Evolutionary conservation across 345 rosid species (phyloP).

Genomic region (Lagerstroemia speciosa): DNA sequence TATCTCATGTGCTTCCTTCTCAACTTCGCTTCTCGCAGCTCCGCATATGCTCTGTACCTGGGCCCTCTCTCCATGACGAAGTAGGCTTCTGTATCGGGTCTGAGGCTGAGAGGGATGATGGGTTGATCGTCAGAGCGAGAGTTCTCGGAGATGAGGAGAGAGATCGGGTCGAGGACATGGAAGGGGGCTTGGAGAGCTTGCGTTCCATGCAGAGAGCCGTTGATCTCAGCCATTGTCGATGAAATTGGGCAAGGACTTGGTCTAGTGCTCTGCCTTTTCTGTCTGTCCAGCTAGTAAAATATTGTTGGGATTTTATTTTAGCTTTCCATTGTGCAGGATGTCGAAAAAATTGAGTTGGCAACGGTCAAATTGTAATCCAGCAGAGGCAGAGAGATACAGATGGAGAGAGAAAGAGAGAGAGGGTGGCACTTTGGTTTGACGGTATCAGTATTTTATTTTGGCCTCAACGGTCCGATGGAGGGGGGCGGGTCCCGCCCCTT

Average conservation of each 20-base stretch:
- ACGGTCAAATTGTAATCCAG: neutral
- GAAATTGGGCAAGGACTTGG: neutral
- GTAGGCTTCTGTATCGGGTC: slow-evolving; percentile 22
- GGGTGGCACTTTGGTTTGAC: neutral
- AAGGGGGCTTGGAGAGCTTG: neutral
- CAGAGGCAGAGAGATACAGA: neutral
- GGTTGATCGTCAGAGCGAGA: slow-evolving; percentile 26
- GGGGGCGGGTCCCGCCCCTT: neutral
- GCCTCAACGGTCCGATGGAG: slow-evolving; percentile 3
- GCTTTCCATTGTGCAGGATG: neutral
- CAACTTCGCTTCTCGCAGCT: slow-evolving; percentile 56
- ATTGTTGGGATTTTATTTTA: no score
- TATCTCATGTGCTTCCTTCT: slow-evolving; percentile 23
- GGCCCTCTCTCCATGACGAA: slow-evolving; percentile 68
- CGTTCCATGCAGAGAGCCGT: neutral
- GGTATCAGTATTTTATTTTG: neutral
- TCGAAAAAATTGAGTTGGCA: neutral
- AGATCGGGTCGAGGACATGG: neutral
- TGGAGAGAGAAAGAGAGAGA: slow-evolving; percentile 17
- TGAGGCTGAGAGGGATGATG: slow-evolving; percentile 30
- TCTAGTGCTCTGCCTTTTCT: neutral
- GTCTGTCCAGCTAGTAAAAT: neutral
- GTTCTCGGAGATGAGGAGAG: slow-evolving; percentile 42
- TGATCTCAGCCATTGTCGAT: slow-evolving; percentile 8
- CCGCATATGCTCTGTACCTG: slow-evolving; percentile 52